Base-by-base conservation (phyloP, 2,329 filamentous ascomycete species). In the Aureobasidium subglaciale region DNA sequence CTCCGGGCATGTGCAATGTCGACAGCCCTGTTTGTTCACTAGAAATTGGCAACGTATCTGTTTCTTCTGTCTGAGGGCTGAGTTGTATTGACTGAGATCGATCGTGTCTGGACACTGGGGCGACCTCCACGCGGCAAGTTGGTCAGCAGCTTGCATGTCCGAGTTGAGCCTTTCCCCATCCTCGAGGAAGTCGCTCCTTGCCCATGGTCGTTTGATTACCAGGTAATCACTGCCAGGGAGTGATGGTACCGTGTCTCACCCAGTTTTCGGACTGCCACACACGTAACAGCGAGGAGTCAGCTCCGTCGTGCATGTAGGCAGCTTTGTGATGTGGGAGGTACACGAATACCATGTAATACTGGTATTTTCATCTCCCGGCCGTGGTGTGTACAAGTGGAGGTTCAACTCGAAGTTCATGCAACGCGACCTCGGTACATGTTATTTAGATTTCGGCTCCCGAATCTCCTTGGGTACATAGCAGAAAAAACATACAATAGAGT, bases 351-450 rank as follows among this genome's bases (percentile, higher is more conserved):
- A n/a, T n/a, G n/a, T n/a, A n/a, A n/a, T n/a, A n/a, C n/a, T n/a
- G n/a, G n/a, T n/a, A n/a, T n/a, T n/a, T n/a, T 20, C n/a, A 22
- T 40, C 16, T 10, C n/a, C 32, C n/a, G n/a, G n/a, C n/a, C n/a
- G n/a, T n/a, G n/a, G n/a, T n/a, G n/a, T n/a, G n/a, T n/a, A 9
- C 29, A 8, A 13, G 13, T 13, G 29, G 7, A 37, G 7, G 34
- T 15, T 10, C 37, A 15, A 49, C 37, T 32, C 32, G 27, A 49
- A 8, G 45, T 50, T 50, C 46, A 38, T 50, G 46, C 46, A 50
- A 50, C 38, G 32, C 46, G 22, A 34, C 46, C 30, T 49, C 46
- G 46, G 32, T 50, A 50, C 22, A 18, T 29, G 2, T 16, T 25
- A n/a, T 27, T 15, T 15, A 9, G 15, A 15, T 16, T 16, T 10